Base-by-base conservation (phyloP, 768 basidiomycete species). In the Saitozyma sp. region DNA sequence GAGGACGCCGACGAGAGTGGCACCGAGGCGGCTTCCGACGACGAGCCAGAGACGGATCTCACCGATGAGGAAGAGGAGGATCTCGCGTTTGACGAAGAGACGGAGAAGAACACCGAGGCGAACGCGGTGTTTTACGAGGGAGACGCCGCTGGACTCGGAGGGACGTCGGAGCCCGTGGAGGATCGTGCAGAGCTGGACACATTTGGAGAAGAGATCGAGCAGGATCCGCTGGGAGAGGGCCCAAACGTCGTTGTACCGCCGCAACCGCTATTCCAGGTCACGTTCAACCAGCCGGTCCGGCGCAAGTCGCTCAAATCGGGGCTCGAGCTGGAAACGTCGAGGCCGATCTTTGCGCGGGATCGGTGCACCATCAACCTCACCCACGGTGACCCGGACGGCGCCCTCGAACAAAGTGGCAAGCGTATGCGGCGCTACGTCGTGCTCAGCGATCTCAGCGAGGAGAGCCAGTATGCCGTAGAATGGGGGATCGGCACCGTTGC, bases 401-500 rank as follows among this genome's bases (percentile, higher is more conserved):
- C 81, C 0, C 85, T 85, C 60, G 81, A 84, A 50, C 82, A 82
- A 50, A 82, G 79, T 17, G 83, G 86, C 8, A 85, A 85, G 74
- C 83, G 85, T 66, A 83, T 85, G 67, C 84, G 85, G 63, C 81
- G 80, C 63, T 99, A 97, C 79, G 83, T 96, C 10, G 88, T 98
- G 19, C 90, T 93, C 6, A 96, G 92, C 74, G 96, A 99, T 84
- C 77, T 98, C 70, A 92, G 90, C 63, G 91, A 96, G 68, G 95
- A 99, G 81, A 89, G 87, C 79, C 84, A 89, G 41, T 99, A 94
- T 78, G 96, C 96, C 0, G 86, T 98, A 7, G 94, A 98, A 78
- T 99, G 95, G 96, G 92, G 90, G 9, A 94, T 98, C 58, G 95
- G 94, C 2, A 97, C 95, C 0, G 95, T 97, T 2, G 81, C 96